Evolutionary conservation across 2,329 filamentous ascomycete genomes (phyloP), one percentile per base, ranked within the genome.

Genomic region (Lachnellula occidentalis): DNA sequence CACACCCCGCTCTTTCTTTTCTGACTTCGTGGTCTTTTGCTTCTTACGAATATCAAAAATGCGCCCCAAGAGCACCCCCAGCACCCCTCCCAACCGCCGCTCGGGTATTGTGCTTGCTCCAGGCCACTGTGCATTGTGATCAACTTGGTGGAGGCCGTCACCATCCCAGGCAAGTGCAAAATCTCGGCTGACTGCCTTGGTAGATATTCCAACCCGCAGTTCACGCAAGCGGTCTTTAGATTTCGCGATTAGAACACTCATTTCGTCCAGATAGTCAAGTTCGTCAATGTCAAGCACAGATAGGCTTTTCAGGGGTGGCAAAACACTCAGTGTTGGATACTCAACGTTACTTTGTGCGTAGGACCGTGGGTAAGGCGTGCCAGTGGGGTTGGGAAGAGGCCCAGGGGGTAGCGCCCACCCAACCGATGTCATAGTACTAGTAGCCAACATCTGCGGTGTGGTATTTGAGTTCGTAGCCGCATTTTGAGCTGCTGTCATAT

Each of bases 281-380:
- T 92, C 88, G 64, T 94, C 90, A 56, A 94, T 87, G 62, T 94
- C 87, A 42, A 94, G 75, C 1, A 92, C 89, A 49, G 81, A 88
- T 55, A 94, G 70, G 61, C 85, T 90, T 69, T 84, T 87, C 50
- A 94, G 71, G 0, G 88, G 79, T 9, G 88, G 88, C 7, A 95
- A 75, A 9, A 89, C 81, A 45, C 87, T 92, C 64, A 94, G 88
- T 1, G 87, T 90, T 1, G 89, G 89, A 62, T 88, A 87, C 70
- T 92, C 88, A 24, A 90, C 85, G 51, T 80, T 77, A 61, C 76
- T 77, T 53, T 81, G 76, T 27, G 78, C 72, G 58, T 80, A 79
- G 15, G 77, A 57, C 62, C 69, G 50, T 24, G 63, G 57, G 15
- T 59, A 58, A 14, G 54, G 24, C 19, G 51, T 27, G 51, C 53